Evolutionary conservation across 2,329 filamentous ascomycete species (phyloP).

Genomic region (Aschersonia sp.): DNA sequence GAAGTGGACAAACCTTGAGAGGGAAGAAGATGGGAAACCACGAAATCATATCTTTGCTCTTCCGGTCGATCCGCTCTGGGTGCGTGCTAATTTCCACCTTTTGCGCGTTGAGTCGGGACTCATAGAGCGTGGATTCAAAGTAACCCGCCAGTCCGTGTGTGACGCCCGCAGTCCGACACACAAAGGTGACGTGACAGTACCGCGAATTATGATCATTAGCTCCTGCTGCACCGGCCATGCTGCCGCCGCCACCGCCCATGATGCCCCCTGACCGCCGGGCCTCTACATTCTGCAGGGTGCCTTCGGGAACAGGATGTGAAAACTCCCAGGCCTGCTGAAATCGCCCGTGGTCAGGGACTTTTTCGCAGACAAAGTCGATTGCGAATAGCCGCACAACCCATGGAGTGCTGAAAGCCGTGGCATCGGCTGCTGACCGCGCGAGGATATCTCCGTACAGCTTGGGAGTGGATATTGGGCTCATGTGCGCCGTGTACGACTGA

Average conservation of each 20-base stretch:
- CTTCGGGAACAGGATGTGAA: constrained; percentile 52
- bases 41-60: constrained; percentile 96
- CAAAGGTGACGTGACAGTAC: constrained; percentile 65
- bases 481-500: constrained; percentile 79
- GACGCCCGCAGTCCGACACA: constrained; percentile 62
- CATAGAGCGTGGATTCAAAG: constrained; percentile 92
- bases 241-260: constrained; percentile 53
- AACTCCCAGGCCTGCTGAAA: constrained; percentile 75
- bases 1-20: constrained; percentile 48
- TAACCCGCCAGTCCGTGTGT: constrained; percentile 88
- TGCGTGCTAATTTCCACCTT: constrained; percentile 83
- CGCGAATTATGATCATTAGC: constrained; percentile 85
- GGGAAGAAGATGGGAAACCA: constrained; percentile 99
- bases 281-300: constrained; percentile 39
- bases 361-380: constrained; percentile 68
- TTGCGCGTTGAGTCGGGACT: constrained; percentile 26
- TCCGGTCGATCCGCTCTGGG: constrained; percentile 77
- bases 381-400: constrained; percentile 91
- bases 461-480: constrained; percentile 83
- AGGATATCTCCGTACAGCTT: constrained; percentile 72
- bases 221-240: constrained; percentile 60
- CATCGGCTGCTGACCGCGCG: constrained; percentile 43
- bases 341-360: constrained; percentile 38
- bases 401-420: constrained; percentile 71
- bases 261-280: constrained; percentile 48